phyloP scores from a whole-genome alignment of 257 asterid genomes.

The Cynanchum wilfordii region DNA sequence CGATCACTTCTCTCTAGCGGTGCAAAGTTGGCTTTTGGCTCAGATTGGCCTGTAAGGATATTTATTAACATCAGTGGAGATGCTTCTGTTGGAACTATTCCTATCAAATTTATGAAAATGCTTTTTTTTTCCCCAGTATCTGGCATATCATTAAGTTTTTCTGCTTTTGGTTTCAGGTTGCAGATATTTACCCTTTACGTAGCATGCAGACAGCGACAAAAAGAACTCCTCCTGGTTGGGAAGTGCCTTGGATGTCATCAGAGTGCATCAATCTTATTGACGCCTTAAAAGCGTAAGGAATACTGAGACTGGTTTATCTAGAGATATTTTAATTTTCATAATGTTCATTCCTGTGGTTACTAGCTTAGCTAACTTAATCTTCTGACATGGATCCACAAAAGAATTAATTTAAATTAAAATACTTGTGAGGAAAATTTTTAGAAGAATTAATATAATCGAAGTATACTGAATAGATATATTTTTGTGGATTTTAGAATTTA shows the following conservation, averaged over 20 bases:
- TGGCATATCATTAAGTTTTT: background rate
- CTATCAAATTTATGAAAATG: constrained; percentile 6
- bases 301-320: background rate
- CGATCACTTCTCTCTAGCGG: constrained; percentile 55
- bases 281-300: constrained; percentile 69
- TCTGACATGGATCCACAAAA: background rate
- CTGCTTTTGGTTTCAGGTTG: constrained; percentile 49
- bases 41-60: constrained; percentile 92
- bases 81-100: constrained; percentile 9
- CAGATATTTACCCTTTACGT: constrained; percentile 70
- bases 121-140: background rate
- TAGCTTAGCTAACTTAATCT: background rate
- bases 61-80: background rate
- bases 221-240: constrained; percentile 77
- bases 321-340: background rate
- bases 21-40: constrained; percentile 77
- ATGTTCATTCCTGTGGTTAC: background rate
- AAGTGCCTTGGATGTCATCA: constrained; percentile 65
- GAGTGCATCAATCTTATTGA: constrained; percentile 56
- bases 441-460: background rate
- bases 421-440: background rate
- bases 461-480: background rate
- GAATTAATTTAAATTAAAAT: background rate
- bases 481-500: background rate
- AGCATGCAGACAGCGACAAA: constrained; percentile 70